Base-by-base conservation (phyloP, 164 flowering plant species). In the Tinospora cordifolia region DNA sequence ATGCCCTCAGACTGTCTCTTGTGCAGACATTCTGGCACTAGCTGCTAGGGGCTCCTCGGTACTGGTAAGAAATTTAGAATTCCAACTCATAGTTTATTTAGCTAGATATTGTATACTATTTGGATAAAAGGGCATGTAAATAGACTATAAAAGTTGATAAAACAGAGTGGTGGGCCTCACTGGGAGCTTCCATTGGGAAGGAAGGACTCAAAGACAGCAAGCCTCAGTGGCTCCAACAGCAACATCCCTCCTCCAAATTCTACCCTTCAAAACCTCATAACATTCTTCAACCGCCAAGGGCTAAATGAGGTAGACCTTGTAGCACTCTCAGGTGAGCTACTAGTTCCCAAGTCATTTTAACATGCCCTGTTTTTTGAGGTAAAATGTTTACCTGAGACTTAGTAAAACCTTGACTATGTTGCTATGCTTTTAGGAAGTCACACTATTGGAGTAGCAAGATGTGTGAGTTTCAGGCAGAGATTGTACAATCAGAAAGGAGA, bases 151-250 rank as follows among this genome's bases (percentile, higher is more conserved):
- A 8, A 1, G 46, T 51, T n/a, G 49, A 14, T 74, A 44, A 34
- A 58, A 68, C 83, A 91, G 97, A 91, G 90, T 66, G 96, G 94
- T 13, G 96, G 96, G 62, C 96, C 97, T 0, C 27, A 72, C 60
- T 93, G 96, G 97, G 91, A 84, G 73, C 84, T 93, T 57, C 96
- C 97, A 74, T 57, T 93, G 34, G 98, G 98, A 73, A 90, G 98
- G 71, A 87, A 81, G 67, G 97, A 93, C 78, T 93, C 98, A 15
- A 87, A 67, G 71, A 85, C 90, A 26, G 98, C 98, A 62, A 90
- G 90, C 71, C 76, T 91, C 1, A 83, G 74, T 17, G 79, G 73
- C 51, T 80, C 98, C 63, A 91, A 93, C 81, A 76, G 8, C 49
- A 81, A 85, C 81, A 88, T 91, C 71, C 97, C 98, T 30, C 75